These are phyloP conservation scores for Ploettnerulaceae sp. DNA, from an alignment of 2,329 filamentous ascomycete genomes.

Conservation along the genomic window DNA sequence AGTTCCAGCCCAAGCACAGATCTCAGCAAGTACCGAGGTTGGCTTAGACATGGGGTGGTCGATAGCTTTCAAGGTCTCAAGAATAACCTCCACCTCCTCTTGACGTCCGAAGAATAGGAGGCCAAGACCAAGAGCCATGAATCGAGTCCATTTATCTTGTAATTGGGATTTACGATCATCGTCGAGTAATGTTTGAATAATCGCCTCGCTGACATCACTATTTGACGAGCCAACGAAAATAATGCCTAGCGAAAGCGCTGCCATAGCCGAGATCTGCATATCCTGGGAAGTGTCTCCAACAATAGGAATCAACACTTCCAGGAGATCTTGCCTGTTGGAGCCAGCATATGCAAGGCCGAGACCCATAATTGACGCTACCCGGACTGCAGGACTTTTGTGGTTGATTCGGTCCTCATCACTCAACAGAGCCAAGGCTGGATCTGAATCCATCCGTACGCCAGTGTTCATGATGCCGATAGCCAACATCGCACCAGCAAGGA, in stretches of 20 bases:
- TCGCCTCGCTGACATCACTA: constrained; percentile 84
- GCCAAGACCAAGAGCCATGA: constrained; percentile 89
- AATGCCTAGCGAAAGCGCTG: constrained; percentile 82
- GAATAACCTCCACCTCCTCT: constrained; percentile 96
- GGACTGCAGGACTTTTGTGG: constrained; percentile 70
- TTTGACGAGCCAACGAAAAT: constrained; percentile 92
- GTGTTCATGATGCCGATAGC: constrained; percentile 96
- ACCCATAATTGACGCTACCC: constrained; percentile 89
- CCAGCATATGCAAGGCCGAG: constrained; percentile 92
- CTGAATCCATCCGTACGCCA: constrained; percentile 81
- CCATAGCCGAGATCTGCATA: constrained; percentile 97
- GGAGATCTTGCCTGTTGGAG: constrained; percentile 84
- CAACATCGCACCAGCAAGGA: constrained; percentile 86
- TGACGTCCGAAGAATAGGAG: constrained; percentile 94
- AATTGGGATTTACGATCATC: constrained; percentile 86
- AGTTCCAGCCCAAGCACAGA: constrained; percentile 97
- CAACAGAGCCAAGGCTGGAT: constrained; percentile 83
- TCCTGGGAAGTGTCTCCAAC: constrained; percentile 78
- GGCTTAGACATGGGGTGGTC: constrained; percentile 96
- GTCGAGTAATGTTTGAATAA: constrained; percentile 88
- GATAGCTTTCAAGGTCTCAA: constrained; percentile 94
- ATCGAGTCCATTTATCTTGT: constrained; percentile 97
- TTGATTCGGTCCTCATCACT: constrained; percentile 75
- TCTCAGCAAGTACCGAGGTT: constrained; percentile 89
- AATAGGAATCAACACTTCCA: constrained; percentile 80